Evolutionary conservation across 1,139 yeast genomes (phyloP), one percentile per base, ranked within the genome.

Genomic region (Taphrina populina): DNA sequence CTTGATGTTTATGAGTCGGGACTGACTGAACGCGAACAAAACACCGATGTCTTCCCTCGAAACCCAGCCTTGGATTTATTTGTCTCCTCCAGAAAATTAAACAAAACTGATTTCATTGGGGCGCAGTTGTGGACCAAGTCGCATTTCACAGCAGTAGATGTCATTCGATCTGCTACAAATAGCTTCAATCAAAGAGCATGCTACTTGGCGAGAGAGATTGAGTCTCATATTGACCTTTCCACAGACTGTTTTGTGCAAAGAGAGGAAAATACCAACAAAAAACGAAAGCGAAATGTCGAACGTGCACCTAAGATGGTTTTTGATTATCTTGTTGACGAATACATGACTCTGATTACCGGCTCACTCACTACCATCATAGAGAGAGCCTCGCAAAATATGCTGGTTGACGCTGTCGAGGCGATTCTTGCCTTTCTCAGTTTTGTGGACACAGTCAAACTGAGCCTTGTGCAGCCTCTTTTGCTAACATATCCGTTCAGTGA

Each of bases 1-100:
- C 24, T 37, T 13, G 43, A 37, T 29, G 24, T 23, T n/a, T 37
- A 37, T 29, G 24, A 29, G 43, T 37, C 43, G 13, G 43, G 24
- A 23, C 30, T 37, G 13, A 13, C 10, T 13, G 43, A 37, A 23
- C 43, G 43, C 5, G 43, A 37, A 29, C 10, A 8, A 17, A 37
- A 37, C 19, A 13, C 29, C n/a, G 17, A 37, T 21, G 29, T 29
- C 21, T 37, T 23, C 13, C 29, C 43, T 7, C 29, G 21, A 19
- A 23, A 37, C 13, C 15, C 21, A 23, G 29, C 13, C 4, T n/a
- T 37, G n/a, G 29, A 37, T n/a, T 27, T 23, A 4, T 8, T 2
- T 37, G 10, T 37, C 7, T 27, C 43, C 3, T 11, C 30, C 5
- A 27, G 24, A 37, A 11, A 27, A 7, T 3, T 37, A 15, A 20